phyloP scores from a whole-genome alignment of 345 rosid species.

The Punica granatum region DNA sequence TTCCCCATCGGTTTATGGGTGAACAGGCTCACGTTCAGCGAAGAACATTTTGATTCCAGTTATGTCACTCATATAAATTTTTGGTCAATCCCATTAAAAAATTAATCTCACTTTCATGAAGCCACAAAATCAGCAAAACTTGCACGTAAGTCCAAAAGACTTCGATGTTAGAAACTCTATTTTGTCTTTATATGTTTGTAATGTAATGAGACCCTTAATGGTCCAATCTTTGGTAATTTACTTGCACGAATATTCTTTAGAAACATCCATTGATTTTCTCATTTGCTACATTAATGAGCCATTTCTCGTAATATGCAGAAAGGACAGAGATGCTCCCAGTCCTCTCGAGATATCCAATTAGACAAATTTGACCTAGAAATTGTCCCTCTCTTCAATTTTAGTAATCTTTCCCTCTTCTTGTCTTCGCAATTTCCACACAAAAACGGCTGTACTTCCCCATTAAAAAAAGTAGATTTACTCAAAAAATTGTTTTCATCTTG shows the following conservation, averaged over 20 bases:
- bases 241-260: constrained; percentile 21
- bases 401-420: not conserved
- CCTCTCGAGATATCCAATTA: not conserved
- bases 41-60: no score
- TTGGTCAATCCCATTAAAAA: not conserved
- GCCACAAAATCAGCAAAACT: not conserved
- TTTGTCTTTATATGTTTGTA: constrained; percentile 1
- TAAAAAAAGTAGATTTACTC: no score
- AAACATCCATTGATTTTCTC: constrained; percentile 22
- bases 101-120: no score
- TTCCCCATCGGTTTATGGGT: no score
- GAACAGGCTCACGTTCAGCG: no score
- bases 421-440: not conserved
- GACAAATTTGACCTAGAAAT: not conserved
- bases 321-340: constrained; percentile 7
- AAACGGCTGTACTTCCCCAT: no score
- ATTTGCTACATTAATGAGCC: constrained; percentile 3
- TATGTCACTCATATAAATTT: not conserved
- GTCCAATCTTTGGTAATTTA: not conserved
- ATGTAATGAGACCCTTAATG: not conserved
- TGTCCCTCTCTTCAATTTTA: not conserved
- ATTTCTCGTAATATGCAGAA: not conserved
- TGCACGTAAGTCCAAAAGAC: not conserved
- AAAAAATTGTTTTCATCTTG: no score
- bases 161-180: not conserved